Evolutionary conservation across 2,329 filamentous ascomycete genomes (phyloP).

Genomic region (Plectosphaerella cucumerina): DNA sequence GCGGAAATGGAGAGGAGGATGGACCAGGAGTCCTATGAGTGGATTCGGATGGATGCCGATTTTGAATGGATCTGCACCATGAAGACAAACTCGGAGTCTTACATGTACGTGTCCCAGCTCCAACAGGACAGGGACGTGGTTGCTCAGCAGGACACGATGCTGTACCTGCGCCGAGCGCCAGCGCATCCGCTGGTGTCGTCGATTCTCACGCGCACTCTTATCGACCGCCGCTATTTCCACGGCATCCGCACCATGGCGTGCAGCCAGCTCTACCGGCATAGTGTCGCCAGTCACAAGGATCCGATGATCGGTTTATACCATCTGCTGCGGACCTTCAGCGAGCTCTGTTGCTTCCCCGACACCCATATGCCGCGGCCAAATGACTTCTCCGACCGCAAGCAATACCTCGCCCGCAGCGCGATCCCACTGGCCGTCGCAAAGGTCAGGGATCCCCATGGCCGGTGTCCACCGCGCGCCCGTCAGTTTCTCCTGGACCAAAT

Average conservation of each 20-base stretch:
- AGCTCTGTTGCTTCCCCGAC: slow-evolving; percentile 80
- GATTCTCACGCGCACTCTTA: slow-evolving; percentile 81
- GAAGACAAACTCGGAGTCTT: slow-evolving; percentile 76
- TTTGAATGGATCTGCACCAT: slow-evolving; percentile 96
- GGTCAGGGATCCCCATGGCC: slow-evolving; percentile 70
- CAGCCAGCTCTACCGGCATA: slow-evolving; percentile 68
- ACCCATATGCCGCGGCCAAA: slow-evolving; percentile 81
- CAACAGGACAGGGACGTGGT: slow-evolving; percentile 97
- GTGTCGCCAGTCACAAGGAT: slow-evolving; percentile 55
- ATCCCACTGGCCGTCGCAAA: slow-evolving; percentile 78
- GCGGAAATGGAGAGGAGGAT: slow-evolving; percentile 84
- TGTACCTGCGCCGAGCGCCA: slow-evolving; percentile 64
- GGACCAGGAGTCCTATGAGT: slow-evolving; percentile 96
- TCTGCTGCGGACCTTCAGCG: slow-evolving; percentile 78
- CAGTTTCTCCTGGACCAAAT: slow-evolving; percentile 85
- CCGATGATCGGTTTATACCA: slow-evolving; percentile 80
- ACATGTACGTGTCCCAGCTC: slow-evolving; percentile 97
- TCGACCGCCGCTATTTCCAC: slow-evolving; percentile 90
- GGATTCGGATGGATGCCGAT: slow-evolving; percentile 96
- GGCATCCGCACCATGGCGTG: slow-evolving; percentile 87
- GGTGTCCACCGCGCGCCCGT: slow-evolving; percentile 74
- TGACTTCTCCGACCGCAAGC: slow-evolving; percentile 81
- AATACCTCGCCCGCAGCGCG: slow-evolving; percentile 79
- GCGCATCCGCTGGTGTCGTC: slow-evolving; percentile 82
- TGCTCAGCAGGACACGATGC: slow-evolving; percentile 73